Evolutionary conservation across 164 flowering plant species (phyloP), one percentile per base, ranked within the genome.

Genomic region (Brasenia schreberi): DNA sequence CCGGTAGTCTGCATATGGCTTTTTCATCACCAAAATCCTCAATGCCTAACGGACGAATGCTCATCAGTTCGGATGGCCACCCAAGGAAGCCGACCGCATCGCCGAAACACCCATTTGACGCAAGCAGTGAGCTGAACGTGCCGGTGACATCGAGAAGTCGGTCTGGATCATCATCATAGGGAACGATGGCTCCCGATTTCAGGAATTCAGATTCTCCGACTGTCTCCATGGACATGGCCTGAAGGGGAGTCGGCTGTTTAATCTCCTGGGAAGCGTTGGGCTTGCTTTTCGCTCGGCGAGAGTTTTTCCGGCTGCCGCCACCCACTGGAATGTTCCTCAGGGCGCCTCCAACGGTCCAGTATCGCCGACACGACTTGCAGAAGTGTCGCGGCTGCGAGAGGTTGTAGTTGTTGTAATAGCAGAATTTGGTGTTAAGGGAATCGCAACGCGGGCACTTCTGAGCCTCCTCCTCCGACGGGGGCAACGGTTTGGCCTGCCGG

Each of bases 371-470:
- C 19, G 77, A 44, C 64, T 83, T 87, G 80, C 89, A 85, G 78
- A 82, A 83, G 71, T 84, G 76, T 23, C 92, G 89, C 10, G 89
- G 89, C 80, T 83, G 89, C 17, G 86, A 75, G 70, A 81, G 80
- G 77, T 81, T 84, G 78, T 84, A 84, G 78, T 84, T 87, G 84
- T 84, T 84, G 82, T 83, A 84, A 83, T 84, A 84, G 70, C 89
- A 84, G 78, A 87, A 87, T 77, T 87, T 87, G 44, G 92, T 87
- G 79, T 76, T 80, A 42, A 71, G 70, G 61, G 89, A 85, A 7
- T 82, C 77, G 68, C 92, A 87, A 16, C 92, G 79, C 7, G 92
- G 89, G 65, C 92, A 87, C 0, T 73, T 79, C n/a, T 81, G 77
- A 1, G 74, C 74, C 59, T 82, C 84, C 18, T 74, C 63, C 42